Percentiles rank a stretch among this genome's conserved stretches.
Evolutionary conservation across 129 eudicot species (phyloP).

Genomic region (Tanacetum coccineum): DNA sequence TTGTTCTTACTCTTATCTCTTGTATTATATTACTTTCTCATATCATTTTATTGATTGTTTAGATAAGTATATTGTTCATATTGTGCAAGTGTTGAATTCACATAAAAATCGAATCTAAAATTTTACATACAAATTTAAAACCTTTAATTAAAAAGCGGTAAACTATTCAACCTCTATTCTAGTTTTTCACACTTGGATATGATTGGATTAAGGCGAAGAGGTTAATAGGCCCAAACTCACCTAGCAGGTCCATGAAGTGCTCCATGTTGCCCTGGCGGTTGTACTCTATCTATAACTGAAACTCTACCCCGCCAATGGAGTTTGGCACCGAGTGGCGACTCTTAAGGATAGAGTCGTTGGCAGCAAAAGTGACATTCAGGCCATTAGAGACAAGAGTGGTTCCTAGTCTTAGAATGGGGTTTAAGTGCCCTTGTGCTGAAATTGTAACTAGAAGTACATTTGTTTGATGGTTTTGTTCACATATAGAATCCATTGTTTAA

Average conservation of each 20-base stretch:
- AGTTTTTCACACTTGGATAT: not conserved
- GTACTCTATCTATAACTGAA: constrained; percentile 34
- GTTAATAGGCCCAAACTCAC: constrained; percentile 29
- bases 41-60: too few relatives aligned
- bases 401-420: constrained; percentile 55
- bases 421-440: constrained; percentile 48
- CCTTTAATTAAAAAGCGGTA: too few relatives aligned
- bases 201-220: constrained; percentile 30
- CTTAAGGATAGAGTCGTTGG: constrained; percentile 22
- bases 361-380: constrained; percentile 43
- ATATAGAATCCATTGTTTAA: constrained; percentile 14
- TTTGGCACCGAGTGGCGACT: constrained; percentile 5
- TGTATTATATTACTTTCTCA: too few relatives aligned
- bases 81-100: too few relatives aligned
- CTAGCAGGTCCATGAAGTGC: constrained; percentile 24
- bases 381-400: constrained; percentile 35
- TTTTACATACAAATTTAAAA: too few relatives aligned
- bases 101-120: too few relatives aligned
- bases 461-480: constrained; percentile 19
- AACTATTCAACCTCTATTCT: too few relatives aligned
- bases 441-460: constrained; percentile 44
- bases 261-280: constrained; percentile 25
- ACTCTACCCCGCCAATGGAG: constrained; percentile 21
- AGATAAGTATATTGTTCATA: too few relatives aligned
- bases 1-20: too few relatives aligned